Evolutionary conservation across 2,329 filamentous ascomycete species (phyloP).

Genomic region (Pestalotiopsis sp.): DNA sequence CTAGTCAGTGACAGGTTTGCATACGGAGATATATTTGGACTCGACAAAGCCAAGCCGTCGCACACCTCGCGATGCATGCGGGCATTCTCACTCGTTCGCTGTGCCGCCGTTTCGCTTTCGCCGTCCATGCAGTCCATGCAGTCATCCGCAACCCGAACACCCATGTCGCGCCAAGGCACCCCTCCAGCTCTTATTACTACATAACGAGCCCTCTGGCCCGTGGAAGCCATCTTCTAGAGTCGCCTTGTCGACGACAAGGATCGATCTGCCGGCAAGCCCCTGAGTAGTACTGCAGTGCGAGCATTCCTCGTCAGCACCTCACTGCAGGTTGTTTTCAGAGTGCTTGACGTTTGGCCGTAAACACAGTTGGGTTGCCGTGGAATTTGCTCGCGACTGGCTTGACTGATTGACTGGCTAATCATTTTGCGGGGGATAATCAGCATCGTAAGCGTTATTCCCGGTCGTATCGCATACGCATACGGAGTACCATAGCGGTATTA

Average conservation of each 20-base stretch:
- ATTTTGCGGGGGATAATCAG: no score
- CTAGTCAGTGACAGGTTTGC: not conserved
- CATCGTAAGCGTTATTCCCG: no score
- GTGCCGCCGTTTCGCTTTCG: not conserved
- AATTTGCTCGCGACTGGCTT: no score
- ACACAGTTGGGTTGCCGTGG: no score
- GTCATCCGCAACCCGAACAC: not conserved
- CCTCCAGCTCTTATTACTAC: not conserved
- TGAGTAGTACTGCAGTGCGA: not conserved
- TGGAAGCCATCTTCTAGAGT: no score
- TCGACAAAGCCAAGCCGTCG: not conserved
- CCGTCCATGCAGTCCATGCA: not conserved
- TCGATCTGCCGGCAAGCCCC: not conserved
- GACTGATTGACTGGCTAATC: no score
- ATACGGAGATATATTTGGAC: not conserved
- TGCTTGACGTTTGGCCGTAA: not conserved
- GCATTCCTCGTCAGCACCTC: not conserved
- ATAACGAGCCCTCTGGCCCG: no score
- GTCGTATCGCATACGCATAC: no score
- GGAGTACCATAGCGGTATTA: no score
- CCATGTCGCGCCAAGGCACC: not conserved
- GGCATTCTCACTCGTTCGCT: not conserved
- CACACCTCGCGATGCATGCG: not conserved
- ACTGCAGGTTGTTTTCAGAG: not conserved
- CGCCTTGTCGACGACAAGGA: not conserved